Evolutionary conservation across 305 asterid genomes (phyloP).

Genomic region (Solanum hybrid): DNA sequence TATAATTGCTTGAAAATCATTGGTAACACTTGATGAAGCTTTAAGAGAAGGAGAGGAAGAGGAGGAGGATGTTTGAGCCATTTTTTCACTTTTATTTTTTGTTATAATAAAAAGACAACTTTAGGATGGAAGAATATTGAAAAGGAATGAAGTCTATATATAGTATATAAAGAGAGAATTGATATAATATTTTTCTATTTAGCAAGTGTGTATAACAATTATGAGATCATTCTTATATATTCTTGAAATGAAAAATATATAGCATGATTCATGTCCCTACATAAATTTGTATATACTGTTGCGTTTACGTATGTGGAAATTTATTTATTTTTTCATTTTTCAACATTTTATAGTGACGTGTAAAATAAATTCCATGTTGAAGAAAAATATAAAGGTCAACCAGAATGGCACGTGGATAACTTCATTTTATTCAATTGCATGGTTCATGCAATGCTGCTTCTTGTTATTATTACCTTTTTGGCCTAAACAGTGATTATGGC

Average conservation of each 20-base stretch:
- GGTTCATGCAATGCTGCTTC: constrained; percentile 25
- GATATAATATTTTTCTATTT: not conserved
- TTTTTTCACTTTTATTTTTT: not conserved
- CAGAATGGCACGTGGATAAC: constrained; percentile 12
- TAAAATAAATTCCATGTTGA: not conserved
- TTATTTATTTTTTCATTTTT: not conserved
- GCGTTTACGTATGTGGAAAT: not conserved
- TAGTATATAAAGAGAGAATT: not conserved
- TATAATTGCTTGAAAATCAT: constrained; percentile 25
- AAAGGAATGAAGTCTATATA: not conserved
- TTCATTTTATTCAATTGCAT: constrained; percentile 17
- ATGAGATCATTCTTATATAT: not conserved
- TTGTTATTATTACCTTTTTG: not conserved
- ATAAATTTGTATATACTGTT: not conserved
- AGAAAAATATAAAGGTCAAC: constrained; percentile 19
- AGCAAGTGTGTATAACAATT: not conserved
- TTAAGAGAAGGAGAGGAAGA: not conserved
- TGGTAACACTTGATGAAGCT: constrained; percentile 22
- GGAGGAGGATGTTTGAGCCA: constrained; percentile 13
- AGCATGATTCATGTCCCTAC: constrained; percentile 24
- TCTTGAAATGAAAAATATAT: not conserved
- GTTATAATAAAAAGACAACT: not conserved
- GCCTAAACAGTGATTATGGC: not conserved
- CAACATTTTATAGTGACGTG: not conserved
- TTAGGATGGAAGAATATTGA: not conserved